Percentiles rank a stretch among this genome's conserved stretches.
These are phyloP conservation scores for Pseudozyma pruni DNA, from an alignment of 1,284 basidiomycete genomes.

Conservation along the genomic window DNA sequence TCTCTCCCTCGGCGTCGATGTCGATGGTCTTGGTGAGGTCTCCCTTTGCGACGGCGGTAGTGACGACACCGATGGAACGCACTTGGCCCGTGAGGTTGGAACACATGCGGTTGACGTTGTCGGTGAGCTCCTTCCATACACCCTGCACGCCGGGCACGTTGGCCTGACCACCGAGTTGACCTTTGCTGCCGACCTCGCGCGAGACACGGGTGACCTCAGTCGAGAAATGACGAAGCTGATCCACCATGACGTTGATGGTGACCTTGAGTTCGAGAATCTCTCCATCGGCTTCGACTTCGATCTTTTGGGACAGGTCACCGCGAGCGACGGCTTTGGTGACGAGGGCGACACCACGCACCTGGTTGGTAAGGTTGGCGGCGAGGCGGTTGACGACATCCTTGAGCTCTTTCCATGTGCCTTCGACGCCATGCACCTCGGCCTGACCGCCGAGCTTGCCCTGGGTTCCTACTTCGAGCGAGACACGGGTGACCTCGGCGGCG, in stretches of 20 bases:
- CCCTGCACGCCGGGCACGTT: slow-evolving; percentile 67
- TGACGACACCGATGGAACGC: slow-evolving; percentile 86
- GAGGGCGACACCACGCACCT: slow-evolving; percentile 92
- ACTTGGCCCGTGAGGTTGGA: slow-evolving; percentile 92
- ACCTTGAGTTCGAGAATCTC: slow-evolving; percentile 98
- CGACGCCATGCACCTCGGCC: slow-evolving; percentile 67
- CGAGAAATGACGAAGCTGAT: slow-evolving; percentile 86
- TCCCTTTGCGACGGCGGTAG: slow-evolving; percentile 82
- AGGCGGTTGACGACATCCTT: slow-evolving; percentile 69
- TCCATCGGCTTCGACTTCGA: slow-evolving; percentile 94
- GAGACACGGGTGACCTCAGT: slow-evolving; percentile 97
- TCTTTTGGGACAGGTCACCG: slow-evolving; percentile 94
- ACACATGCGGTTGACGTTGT: slow-evolving; percentile 90
- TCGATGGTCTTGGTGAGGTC: slow-evolving; percentile 73
- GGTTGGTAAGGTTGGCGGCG: slow-evolving; percentile 77
- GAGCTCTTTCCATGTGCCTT: slow-evolving; percentile 68
- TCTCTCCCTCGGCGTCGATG: slow-evolving; percentile 87
- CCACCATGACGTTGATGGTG: slow-evolving; percentile 96
- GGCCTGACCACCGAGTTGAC: slow-evolving; percentile 67
- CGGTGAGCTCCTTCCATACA: slow-evolving; percentile 68
- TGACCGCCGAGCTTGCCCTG: slow-evolving; percentile 69
- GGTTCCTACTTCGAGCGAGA: slow-evolving; percentile 80
- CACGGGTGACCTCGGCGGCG: slow-evolving; percentile 92
- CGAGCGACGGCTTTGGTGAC: slow-evolving; percentile 97
- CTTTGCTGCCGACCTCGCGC: slow-evolving; percentile 65